These are phyloP conservation scores for Schwanniomyces yamadae DNA, from an alignment of 805 yeast species.

Conservation along the genomic window DNA sequence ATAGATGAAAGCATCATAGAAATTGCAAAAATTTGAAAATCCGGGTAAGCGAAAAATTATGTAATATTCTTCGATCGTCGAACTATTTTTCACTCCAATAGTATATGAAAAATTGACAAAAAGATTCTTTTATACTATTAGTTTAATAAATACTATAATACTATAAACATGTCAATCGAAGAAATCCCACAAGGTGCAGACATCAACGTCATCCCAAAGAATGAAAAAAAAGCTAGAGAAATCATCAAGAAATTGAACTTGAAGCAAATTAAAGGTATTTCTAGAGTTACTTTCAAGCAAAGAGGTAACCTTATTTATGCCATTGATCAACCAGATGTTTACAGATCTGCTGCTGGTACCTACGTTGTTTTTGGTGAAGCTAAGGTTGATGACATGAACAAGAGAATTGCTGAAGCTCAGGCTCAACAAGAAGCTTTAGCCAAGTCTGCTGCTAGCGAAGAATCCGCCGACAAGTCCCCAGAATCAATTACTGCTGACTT, in stretches of 20 bases:
- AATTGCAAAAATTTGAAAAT: too few relatives aligned
- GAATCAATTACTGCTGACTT: slow-evolving; percentile 82
- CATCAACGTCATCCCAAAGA: slow-evolving; percentile 77
- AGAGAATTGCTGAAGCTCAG: slow-evolving; percentile 81
- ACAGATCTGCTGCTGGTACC: slow-evolving; percentile 89
- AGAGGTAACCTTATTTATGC: slow-evolving; percentile 89
- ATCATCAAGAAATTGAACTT: slow-evolving; percentile 82
- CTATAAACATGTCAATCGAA: slow-evolving; percentile 46
- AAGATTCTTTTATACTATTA: too few relatives aligned
- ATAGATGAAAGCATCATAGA: too few relatives aligned
- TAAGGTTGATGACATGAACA: slow-evolving; percentile 89
- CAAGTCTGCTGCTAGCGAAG: slow-evolving; percentile 40
- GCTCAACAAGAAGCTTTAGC: slow-evolving; percentile 62
- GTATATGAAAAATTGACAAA: background rate
- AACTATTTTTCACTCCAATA: background rate
- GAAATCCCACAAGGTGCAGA: slow-evolving; percentile 82
- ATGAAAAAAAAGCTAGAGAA: slow-evolving; percentile 95
- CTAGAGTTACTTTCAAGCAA: slow-evolving; percentile 94
- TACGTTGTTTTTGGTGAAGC: slow-evolving; percentile 98
- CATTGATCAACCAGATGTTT: slow-evolving; percentile 92
- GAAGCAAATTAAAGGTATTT: slow-evolving; percentile 86
- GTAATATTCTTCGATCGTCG: too few relatives aligned
- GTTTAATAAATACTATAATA: slow-evolving; percentile 21
- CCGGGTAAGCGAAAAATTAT: too few relatives aligned
- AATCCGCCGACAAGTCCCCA: slow-evolving; percentile 58